Conservation (phyloP, 305 asterid genomes). For the Fraxinus albicans region DNA sequence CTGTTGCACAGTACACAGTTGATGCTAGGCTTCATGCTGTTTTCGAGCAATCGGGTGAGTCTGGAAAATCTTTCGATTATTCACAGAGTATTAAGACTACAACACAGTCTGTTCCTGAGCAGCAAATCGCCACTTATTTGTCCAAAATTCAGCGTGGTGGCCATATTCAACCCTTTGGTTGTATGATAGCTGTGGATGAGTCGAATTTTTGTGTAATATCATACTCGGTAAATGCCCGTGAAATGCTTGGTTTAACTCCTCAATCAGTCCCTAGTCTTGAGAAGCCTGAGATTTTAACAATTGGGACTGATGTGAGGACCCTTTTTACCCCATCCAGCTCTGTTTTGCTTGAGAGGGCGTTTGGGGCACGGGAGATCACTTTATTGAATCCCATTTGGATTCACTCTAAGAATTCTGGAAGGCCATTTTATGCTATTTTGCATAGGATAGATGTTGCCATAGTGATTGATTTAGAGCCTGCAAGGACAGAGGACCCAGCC, state of each 20-base stretch:
- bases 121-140: conserved; percentile 66
- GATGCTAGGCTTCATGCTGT: conserved; percentile 83
- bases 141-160: conserved; percentile 83
- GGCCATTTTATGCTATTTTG: conserved; percentile 81
- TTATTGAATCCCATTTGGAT: conserved; percentile 72
- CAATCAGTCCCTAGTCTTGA: conserved; percentile 73
- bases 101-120: conserved; percentile 49
- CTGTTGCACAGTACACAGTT: conserved; percentile 66
- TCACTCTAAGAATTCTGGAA: conserved; percentile 65
- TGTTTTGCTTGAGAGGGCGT: conserved; percentile 58
- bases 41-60: conserved; percentile 76
- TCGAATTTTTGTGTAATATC: conserved; percentile 52
- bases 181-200: conserved; percentile 71
- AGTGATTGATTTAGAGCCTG: conserved; percentile 89
- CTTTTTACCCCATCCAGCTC: conserved; percentile 64
- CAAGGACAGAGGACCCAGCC: conserved; percentile 83
- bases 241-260: conserved; percentile 69
- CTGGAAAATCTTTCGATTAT: conserved; percentile 74
- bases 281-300: conserved; percentile 41
- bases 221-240: conserved; percentile 72
- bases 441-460: conserved; percentile 80
- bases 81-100: conserved; percentile 52
- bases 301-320: conserved; percentile 68
- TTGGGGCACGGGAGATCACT: conserved; percentile 70
- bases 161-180: conserved; percentile 74